Evolutionary conservation across 2,329 filamentous ascomycete species (phyloP), one percentile per base, ranked within the genome.

Genomic region (Leptographium wingfieldii): DNA sequence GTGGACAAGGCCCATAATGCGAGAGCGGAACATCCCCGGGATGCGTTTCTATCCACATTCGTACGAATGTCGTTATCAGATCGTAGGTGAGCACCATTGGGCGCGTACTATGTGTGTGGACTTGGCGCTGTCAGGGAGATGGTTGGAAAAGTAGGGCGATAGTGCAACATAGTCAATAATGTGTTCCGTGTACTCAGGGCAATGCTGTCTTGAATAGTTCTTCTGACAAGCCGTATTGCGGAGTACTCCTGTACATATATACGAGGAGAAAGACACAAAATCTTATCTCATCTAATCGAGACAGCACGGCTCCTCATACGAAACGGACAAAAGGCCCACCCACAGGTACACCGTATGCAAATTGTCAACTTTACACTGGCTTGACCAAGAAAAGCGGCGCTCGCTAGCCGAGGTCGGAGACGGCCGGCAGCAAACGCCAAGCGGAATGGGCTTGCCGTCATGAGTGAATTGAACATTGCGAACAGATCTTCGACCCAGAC

Each of bases 211-310:
- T 14, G 38, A 40, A 16, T 40, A 14, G 4, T 14, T 38, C 9
- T 14, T 31, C 7, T 31, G 29, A 31, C 29, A 11, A 40, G 4
- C 38, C 12, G 48, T 29, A 11, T 10, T 22, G 14, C 46, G n/a
- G 3, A n/a, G 22, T 25, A 51, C 48, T 25, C 22, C n/a, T 7
- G 22, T 25, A 27, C 22, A 9, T 11, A 1, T 31, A 14, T 29
- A 11, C 49, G 12, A 46, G 22, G n/a, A 4, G n/a, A 49, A 25
- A 25, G 25, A 3, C 4, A 31, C 25, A 29, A 16, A 52, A 59
- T 59, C 58, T 59, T 59, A 59, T 59, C 58, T 59, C 38, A 59
- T 59, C 58, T 59, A 59, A 59, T 59, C 53, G 31, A 31, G 53
- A 5, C 16, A 4, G 5, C 19, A 14, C 14, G 5, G 2, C 19